These are phyloP conservation scores for Cutaneotrichosporon sp. DNA, from an alignment of 1,284 basidiomycete genomes.

Conservation along the genomic window DNA sequence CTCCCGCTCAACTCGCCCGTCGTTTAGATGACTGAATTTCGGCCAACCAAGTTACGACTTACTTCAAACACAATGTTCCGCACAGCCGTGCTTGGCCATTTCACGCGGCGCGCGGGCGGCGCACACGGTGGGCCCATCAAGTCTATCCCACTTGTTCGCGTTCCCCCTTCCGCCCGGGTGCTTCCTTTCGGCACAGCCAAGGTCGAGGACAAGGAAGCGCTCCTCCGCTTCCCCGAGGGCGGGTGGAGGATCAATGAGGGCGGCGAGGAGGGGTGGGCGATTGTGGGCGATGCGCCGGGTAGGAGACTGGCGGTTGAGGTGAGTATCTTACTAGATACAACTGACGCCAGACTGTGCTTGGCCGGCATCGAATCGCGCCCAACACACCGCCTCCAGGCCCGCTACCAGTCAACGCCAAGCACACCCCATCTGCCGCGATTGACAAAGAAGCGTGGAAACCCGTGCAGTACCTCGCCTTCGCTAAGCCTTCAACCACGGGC, in stretches of 20 bases:
- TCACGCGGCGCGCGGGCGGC: not conserved
- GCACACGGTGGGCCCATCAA: not conserved
- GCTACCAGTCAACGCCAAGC: slow-evolving; percentile 62
- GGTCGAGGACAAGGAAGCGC: slow-evolving; percentile 24
- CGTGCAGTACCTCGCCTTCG: slow-evolving; percentile 70
- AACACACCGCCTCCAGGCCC: slow-evolving; percentile 62
- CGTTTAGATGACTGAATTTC: not conserved
- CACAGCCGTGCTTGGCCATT: slow-evolving; percentile 1
- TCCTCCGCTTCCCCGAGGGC: slow-evolving; percentile 56
- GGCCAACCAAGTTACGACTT: not conserved
- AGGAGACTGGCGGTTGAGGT: slow-evolving; percentile 65
- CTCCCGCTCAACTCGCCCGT: not conserved
- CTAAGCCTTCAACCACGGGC: slow-evolving; percentile 63
- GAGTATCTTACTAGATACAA: slow-evolving; percentile 20
- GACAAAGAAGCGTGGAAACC: slow-evolving; percentile 37
- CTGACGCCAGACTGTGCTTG: slow-evolving; percentile 62
- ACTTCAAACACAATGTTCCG: slow-evolving; percentile 8
- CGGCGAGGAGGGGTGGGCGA: slow-evolving; percentile 65
- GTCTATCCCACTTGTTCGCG: slow-evolving; percentile 35
- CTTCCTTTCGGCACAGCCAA: slow-evolving; percentile 39
- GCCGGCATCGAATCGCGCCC: slow-evolving; percentile 67
- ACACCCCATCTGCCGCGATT: slow-evolving; percentile 16
- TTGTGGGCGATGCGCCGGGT: slow-evolving; percentile 60
- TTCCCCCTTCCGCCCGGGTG: slow-evolving; percentile 38
- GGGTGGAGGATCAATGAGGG: slow-evolving; percentile 61